Conservation (phyloP, 805 yeast species). For the Candida ascalaphidarum region DNA sequence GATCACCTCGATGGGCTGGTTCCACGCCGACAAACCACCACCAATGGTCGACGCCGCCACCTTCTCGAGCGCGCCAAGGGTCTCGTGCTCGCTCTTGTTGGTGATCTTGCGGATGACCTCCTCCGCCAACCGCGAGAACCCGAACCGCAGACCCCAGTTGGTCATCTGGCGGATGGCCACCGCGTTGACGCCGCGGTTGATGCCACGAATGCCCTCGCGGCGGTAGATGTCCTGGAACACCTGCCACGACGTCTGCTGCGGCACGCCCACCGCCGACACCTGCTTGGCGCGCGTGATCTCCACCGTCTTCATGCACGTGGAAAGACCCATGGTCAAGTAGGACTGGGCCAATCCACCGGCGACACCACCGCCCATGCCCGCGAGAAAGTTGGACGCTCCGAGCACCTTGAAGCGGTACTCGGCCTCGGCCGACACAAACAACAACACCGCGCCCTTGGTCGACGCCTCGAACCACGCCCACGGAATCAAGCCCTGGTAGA, state of each 20-base stretch:
- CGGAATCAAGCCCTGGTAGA: slow-evolving; percentile 95
- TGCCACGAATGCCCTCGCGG: slow-evolving; percentile 88
- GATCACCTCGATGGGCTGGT: slow-evolving; percentile 96
- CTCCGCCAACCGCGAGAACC: slow-evolving; percentile 87
- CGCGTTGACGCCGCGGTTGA: slow-evolving; percentile 96
- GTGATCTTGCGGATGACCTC: slow-evolving; percentile 60
- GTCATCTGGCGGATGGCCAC: slow-evolving; percentile 99
- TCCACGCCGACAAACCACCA: slow-evolving; percentile 98
- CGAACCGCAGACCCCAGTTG: slow-evolving; percentile 98
- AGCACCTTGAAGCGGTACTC: slow-evolving; percentile 64
- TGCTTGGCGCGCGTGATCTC: slow-evolving; percentile 91
- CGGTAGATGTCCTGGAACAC: slow-evolving; percentile 80
- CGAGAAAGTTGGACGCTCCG: slow-evolving; percentile 59
- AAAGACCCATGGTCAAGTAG: slow-evolving; percentile 93
- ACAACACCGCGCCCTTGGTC: slow-evolving; percentile 94
- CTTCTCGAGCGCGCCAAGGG: slow-evolving; percentile 70
- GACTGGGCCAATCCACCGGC: slow-evolving; percentile 96
- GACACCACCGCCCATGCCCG: slow-evolving; percentile 95
- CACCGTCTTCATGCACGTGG: slow-evolving; percentile 98
- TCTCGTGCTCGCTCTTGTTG: slow-evolving; percentile 49
- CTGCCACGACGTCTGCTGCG: slow-evolving; percentile 64
- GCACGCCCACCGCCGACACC: slow-evolving; percentile 50
- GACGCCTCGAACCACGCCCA: slow-evolving; percentile 99
- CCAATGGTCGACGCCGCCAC: slow-evolving; percentile 82
- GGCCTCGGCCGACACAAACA: slow-evolving; percentile 88